Percentiles rank a stretch among this genome's conserved stretches.
These are phyloP conservation scores for Cladosporium sp. DNA, from an alignment of 2,329 filamentous ascomycete genomes.

Conservation along the genomic window DNA sequence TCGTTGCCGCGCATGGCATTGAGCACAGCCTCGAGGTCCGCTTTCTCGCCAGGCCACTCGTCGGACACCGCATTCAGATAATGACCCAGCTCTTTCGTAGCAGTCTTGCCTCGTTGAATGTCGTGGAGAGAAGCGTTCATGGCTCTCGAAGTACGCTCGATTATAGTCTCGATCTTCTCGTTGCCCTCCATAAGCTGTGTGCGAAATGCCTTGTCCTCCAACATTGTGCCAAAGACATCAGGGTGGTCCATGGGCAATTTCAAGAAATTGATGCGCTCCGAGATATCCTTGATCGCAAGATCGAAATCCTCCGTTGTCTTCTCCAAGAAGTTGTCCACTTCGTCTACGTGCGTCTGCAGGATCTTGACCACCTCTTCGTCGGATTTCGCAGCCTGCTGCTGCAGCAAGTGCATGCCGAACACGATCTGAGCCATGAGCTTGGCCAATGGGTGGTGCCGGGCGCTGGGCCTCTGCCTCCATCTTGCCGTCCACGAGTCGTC, in stretches of 20 bases:
- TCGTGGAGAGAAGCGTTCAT: constrained; percentile 79
- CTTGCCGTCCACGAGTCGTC: constrained; percentile 69
- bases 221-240: constrained; percentile 79
- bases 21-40: constrained; percentile 71
- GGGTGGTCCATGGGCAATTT: constrained; percentile 82
- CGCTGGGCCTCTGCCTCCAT: constrained; percentile 75
- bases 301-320: constrained; percentile 82
- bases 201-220: constrained; percentile 81
- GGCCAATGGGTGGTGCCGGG: constrained; percentile 81
- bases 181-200: constrained; percentile 82
- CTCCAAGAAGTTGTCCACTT: constrained; percentile 88
- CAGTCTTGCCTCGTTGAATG: constrained; percentile 72
- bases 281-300: constrained; percentile 74
- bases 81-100: constrained; percentile 71
- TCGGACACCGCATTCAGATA: constrained; percentile 71
- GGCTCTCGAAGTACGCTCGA: constrained; percentile 72
- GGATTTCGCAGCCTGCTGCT: constrained; percentile 83
- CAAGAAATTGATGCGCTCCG: constrained; percentile 75
- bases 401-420: constrained; percentile 86
- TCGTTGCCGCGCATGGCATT: constrained; percentile 90
- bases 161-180: constrained; percentile 85
- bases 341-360: constrained; percentile 86
- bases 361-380: constrained; percentile 86
- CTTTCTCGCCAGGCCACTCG: constrained; percentile 57
- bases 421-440: constrained; percentile 91